Evolutionary conservation across 139 green algal species (phyloP).

Genomic region (Nannochloris sp.): DNA sequence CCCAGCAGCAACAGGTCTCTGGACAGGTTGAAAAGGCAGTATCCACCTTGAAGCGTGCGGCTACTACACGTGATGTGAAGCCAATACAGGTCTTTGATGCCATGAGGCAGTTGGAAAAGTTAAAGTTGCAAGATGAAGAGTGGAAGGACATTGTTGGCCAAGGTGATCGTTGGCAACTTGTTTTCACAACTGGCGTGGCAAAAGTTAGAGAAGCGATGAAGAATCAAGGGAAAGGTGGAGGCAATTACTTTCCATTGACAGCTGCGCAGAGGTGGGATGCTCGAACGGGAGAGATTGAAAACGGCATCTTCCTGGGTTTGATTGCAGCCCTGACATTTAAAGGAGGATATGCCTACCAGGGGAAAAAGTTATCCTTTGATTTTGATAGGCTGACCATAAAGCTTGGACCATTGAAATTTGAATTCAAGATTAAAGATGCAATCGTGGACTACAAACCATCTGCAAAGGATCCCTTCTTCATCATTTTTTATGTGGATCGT

Average conservation of each 20-base stretch:
- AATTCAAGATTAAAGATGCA: slow-evolving; percentile 13
- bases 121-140: slow-evolving; percentile 23
- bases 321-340: slow-evolving; percentile 32
- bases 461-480: slow-evolving; percentile 32
- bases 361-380: slow-evolving; percentile 31
- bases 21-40: slow-evolving; percentile 2
- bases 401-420: slow-evolving; percentile 12
- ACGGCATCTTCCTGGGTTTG: slow-evolving; percentile 40
- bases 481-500: slow-evolving; percentile 38
- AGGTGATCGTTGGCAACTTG: slow-evolving; percentile 32
- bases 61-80: slow-evolving; percentile 5
- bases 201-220: slow-evolving; percentile 18
- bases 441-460: slow-evolving; percentile 6
- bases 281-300: slow-evolving; percentile 24
- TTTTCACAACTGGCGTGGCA: slow-evolving; percentile 34
- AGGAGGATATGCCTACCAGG: slow-evolving; percentile 26
- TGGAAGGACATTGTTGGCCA: slow-evolving; percentile 22
- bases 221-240: slow-evolving; percentile 16
- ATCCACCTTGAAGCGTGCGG: slow-evolving; percentile 1
- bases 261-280: slow-evolving; percentile 39
- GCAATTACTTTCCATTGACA: slow-evolving; percentile 35
- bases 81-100: slow-evolving; percentile 17
- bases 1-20: neutral
- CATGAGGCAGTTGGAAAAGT: slow-evolving; percentile 17
- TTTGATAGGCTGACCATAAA: slow-evolving; percentile 37